Evolutionary conservation across 306 rosid genomes (phyloP).

Genomic region (Purshia tridentata): DNA sequence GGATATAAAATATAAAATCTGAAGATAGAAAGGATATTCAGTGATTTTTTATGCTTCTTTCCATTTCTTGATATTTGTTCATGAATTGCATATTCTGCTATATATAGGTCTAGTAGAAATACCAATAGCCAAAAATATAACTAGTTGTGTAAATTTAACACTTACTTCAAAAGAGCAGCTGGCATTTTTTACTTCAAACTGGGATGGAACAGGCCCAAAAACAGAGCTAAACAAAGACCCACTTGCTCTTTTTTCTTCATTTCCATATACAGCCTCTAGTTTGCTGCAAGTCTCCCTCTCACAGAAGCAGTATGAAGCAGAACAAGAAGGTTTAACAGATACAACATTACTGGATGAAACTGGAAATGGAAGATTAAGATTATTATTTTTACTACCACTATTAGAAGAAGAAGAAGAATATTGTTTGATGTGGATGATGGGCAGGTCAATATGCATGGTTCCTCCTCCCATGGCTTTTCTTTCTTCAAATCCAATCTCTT

Average conservation of each 20-base stretch:
- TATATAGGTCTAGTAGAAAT: no score
- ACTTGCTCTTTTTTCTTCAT: constrained; percentile 18
- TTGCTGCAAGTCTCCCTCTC: constrained; percentile 18
- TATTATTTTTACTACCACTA: neutral
- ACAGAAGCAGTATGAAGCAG: constrained; percentile 29
- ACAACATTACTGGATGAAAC: constrained; percentile 17
- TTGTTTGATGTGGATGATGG: constrained; percentile 21
- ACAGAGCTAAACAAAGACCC: constrained; percentile 23
- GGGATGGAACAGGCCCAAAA: constrained; percentile 54
- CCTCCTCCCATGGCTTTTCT: constrained; percentile 51
- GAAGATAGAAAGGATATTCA: no score
- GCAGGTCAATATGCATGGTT: constrained; percentile 23
- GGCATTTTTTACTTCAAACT: constrained; percentile 53
- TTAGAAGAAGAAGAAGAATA: constrained; percentile 23
- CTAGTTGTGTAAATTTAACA: neutral
- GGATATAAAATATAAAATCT: no score
- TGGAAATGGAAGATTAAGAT: constrained; percentile 25
- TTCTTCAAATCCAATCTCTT: neutral
- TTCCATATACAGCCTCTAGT: constrained; percentile 4
- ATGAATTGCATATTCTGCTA: no score
- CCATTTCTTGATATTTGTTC: no score
- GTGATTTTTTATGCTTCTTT: no score
- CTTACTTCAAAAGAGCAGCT: constrained; percentile 54
- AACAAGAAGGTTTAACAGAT: constrained; percentile 10
- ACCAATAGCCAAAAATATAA: neutral